phyloP scores from a whole-genome alignment of 2,329 filamentous ascomycete genomes.

The Salinomyces thailandicus region DNA sequence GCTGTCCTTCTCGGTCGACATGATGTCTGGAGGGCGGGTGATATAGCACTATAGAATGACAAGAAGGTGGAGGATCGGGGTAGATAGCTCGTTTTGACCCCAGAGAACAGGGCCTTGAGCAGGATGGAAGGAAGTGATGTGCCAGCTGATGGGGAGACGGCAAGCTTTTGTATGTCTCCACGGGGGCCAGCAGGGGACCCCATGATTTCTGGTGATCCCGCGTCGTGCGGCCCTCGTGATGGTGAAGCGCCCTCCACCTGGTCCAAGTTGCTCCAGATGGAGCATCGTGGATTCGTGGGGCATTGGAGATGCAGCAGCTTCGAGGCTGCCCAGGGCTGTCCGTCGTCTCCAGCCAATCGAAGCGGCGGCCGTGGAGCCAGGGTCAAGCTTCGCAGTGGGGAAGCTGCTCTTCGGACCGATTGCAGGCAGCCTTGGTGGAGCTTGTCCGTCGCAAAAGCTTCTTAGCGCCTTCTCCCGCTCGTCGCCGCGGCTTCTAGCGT shows the following conservation, averaged over 20 bases:
- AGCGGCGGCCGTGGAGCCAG: background rate
- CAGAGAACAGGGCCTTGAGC: too few species aligned
- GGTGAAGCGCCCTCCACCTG: too few species aligned
- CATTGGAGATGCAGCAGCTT: background rate
- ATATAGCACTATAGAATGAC: too few species aligned
- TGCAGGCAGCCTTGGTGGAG: conserved; percentile 1
- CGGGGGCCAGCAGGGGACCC: too few species aligned
- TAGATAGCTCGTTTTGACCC: too few species aligned
- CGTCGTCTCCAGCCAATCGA: background rate
- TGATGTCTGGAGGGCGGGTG: background rate
- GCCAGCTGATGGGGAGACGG: too few species aligned
- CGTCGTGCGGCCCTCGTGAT: background rate
- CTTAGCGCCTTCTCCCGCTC: background rate
- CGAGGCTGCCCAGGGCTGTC: background rate
- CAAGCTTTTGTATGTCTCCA: too few species aligned
- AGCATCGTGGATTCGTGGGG: too few species aligned
- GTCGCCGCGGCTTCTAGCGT: conserved; percentile 1
- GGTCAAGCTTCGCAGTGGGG: background rate
- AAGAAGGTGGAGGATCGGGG: too few species aligned
- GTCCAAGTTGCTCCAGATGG: background rate
- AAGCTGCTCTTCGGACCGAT: background rate
- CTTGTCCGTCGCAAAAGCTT: background rate
- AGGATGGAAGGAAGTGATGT: too few species aligned
- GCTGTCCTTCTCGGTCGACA: conserved; percentile 2
- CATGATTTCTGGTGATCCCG: too few species aligned